phyloP scores from a whole-genome alignment of 176 grass and related monocot species.

The Aegilops umbellulata region DNA sequence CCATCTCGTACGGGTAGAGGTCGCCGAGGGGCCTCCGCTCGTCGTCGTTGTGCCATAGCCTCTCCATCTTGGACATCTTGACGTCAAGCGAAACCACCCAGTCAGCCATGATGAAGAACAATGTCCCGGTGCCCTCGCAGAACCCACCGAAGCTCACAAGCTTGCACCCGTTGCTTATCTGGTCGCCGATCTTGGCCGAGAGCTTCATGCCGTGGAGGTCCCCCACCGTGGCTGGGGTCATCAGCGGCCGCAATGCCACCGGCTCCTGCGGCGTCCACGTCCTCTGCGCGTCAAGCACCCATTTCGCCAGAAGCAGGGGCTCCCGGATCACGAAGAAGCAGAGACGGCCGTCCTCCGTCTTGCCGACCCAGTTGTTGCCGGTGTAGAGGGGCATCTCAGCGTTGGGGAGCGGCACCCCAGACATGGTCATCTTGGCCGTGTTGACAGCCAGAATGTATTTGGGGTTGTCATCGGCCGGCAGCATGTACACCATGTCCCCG shows the following conservation, averaged over 20 bases:
- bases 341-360: conserved; percentile 30
- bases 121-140: conserved; percentile 35
- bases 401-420: conserved; percentile 35
- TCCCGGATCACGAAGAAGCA: conserved; percentile 50
- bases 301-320: conserved; percentile 6
- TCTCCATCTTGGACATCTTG: conserved; percentile 25
- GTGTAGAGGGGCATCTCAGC: background rate
- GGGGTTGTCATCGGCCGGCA: background rate
- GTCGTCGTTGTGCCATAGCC: conserved; percentile 41
- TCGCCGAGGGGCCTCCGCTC: conserved; percentile 14
- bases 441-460: conserved; percentile 44
- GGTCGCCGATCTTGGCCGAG: conserved; percentile 46
- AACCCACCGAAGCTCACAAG: conserved; percentile 51
- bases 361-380: conserved; percentile 55
- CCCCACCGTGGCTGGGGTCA: conserved; percentile 18
- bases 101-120: conserved; percentile 61
- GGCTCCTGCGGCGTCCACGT: conserved; percentile 30
- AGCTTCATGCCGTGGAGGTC: conserved; percentile 37
- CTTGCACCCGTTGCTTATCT: conserved; percentile 31
- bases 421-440: conserved; percentile 16
- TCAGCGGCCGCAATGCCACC: conserved; percentile 17
- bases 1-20: conserved; percentile 55
- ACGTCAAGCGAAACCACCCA: conserved; percentile 43
- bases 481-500: conserved; percentile 42
- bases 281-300: conserved; percentile 21